Conservation (phyloP, 129 eudicot species). For the Deinandra increscens region DNA sequence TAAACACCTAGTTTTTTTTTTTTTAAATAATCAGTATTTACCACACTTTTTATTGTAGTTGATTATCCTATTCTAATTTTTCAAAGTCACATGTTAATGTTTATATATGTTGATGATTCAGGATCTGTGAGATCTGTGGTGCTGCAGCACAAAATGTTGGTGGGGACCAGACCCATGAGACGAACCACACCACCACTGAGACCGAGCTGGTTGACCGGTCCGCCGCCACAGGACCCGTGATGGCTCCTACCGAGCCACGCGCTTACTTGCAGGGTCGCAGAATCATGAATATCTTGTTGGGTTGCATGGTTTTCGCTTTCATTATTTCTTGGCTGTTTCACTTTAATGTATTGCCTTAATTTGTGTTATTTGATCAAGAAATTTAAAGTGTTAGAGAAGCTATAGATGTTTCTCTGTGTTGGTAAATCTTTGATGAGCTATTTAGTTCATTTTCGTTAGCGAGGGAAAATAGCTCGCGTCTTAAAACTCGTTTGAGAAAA, state of each 20-base stretch:
- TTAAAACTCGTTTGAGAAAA: no score
- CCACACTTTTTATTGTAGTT: not conserved
- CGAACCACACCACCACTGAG: conserved; percentile 23
- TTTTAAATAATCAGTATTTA: not conserved
- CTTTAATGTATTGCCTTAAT: conserved; percentile 53
- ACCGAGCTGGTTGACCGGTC: conserved; percentile 29
- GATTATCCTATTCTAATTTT: not conserved
- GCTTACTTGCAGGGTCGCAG: conserved; percentile 57
- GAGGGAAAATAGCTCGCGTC: no score
- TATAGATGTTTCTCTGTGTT: conserved; percentile 10
- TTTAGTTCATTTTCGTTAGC: no score
- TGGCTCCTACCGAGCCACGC: conserved; percentile 39
- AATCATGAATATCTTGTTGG: conserved; percentile 61
- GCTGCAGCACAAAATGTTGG: conserved; percentile 50
- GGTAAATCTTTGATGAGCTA: no score
- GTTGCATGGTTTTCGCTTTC: conserved; percentile 77
- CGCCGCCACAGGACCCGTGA: conserved; percentile 18
- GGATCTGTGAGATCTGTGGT: conserved; percentile 75
- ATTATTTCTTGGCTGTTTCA: conserved; percentile 82
- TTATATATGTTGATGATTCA: conserved; percentile 22
- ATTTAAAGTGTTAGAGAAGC: conserved; percentile 3
- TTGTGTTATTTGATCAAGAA: conserved; percentile 2
- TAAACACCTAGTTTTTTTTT: no score
- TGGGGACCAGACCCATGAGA: conserved; percentile 45
- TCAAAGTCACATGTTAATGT: conserved; percentile 3